phyloP scores from a whole-genome alignment of 2,329 filamentous ascomycete species.

The Aspergillus pseudoviridinutans region DNA sequence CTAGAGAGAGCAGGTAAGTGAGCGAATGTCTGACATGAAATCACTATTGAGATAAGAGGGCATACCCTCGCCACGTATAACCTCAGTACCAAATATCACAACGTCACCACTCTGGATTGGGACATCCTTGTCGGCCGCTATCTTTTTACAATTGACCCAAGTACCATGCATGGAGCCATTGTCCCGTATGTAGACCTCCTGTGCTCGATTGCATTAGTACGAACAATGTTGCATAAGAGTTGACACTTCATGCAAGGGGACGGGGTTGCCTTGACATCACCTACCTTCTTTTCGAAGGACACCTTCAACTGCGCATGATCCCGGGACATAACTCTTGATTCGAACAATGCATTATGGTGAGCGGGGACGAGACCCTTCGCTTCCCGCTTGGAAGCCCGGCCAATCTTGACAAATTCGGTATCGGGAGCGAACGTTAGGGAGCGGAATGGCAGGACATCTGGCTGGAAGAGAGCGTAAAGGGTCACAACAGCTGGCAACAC shows the following conservation, averaged over 20 bases:
- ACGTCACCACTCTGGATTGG: conserved; percentile 36
- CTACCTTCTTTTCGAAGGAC: conserved; percentile 25
- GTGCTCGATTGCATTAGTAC: not conserved
- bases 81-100: conserved; percentile 46
- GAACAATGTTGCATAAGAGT: not conserved
- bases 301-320: conserved; percentile 40
- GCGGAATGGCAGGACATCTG: conserved; percentile 27
- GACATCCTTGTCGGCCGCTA: conserved; percentile 37
- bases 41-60: conserved; percentile 6
- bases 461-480: conserved; percentile 25
- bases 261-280: not conserved
- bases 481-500: conserved; percentile 29
- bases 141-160: conserved; percentile 46
- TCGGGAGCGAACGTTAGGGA: conserved; percentile 28
- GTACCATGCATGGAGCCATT: conserved; percentile 61
- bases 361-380: conserved; percentile 33
- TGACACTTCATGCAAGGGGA: not conserved
- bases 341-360: conserved; percentile 42
- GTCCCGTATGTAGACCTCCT: conserved; percentile 51
- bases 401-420: conserved; percentile 31
- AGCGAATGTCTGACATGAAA: not conserved
- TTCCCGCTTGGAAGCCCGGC: conserved; percentile 40
- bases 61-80: conserved; percentile 45
- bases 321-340: conserved; percentile 47
- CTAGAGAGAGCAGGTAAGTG: conserved; percentile 10